Base-by-base conservation (phyloP, 2,329 filamentous ascomycete species). In the Aspergillus sp. region DNA sequence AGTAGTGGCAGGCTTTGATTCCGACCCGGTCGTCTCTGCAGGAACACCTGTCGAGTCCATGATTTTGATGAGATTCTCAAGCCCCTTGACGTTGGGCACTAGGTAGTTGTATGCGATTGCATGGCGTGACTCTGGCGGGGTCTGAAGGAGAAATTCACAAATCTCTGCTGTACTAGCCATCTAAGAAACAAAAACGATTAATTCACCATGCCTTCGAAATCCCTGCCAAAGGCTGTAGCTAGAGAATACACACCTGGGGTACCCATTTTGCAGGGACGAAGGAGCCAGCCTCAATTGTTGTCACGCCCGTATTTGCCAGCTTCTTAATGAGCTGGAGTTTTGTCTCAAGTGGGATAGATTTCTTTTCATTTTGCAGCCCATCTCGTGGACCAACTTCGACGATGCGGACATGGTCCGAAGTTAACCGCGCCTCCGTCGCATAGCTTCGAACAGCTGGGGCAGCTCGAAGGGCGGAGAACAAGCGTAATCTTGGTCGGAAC, bases 121-220 rank as follows among this genome's bases (percentile, higher is more conserved):
- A 40, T 71, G 60, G 10, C 71, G 58, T 4, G 78, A 73, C 41
- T 65, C 55, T 2, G 78, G 78, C 6, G 77, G 73, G 6, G 65
- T 64, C 40, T 67, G 60, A 42, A 82, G 66, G 29, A 82, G 63
- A 37, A 75, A 68, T 43, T 79, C 68, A 29, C 83, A 73, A 19
- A 84, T 81, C 45, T 81, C 73, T 36, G 78, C 73, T 7, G 81
- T 83, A 46, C 79, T 82, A 10, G 78, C 81, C 81, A 85, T 85
- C 79, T 83, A 46, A 43, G 9, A 35, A 7, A 8, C 4, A 19
- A 13, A 19, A 28, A 12, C 36, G 6, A 27, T 5, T 41, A 6
- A 26, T 27, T 37, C 10, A 19, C 36, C 36, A 10, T 19, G 19
- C 19, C 19, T 19, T 19, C 19, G 19, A 19, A 19, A 19, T 19